Base-by-base conservation (phyloP, 2,329 filamentous ascomycete genomes). In the Sporothrix globosa region DNA sequence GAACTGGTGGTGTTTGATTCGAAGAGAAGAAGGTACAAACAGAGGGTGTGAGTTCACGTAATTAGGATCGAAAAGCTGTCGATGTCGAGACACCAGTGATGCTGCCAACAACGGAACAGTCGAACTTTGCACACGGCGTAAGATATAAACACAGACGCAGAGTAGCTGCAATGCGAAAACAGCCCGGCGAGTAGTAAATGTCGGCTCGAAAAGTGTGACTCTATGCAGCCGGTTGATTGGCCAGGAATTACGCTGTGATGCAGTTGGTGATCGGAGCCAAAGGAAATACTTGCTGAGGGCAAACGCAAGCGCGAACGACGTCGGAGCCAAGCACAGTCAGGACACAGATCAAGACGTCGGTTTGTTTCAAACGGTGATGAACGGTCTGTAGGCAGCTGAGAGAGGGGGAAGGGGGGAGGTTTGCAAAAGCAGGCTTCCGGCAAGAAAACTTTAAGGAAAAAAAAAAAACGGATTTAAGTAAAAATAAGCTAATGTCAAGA, bases 241-340 rank as follows among this genome's bases (percentile, higher is more conserved):
- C 21, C 9, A 19, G 17, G 7, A 24, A 34, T 7, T 34, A 34
- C 5, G 34, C 41, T 17, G 67, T 30, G 24, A 39, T 39, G 63
- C 34, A 50, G 48, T 53, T 67, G 48, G 63, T 67, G 63, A 67
- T 67, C 27, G 63, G 19, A 52, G 10, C 30, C 44, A 41, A 50
- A 6, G 24, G 19, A 21, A 21, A 11, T 14, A 10, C 19, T 19
- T 44, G n/a, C 11, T 61, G 34, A n/a, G 10, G 39, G n/a, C 14
- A 19, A 46, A 63, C 19, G 41, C 39, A 44, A 63, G 58, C 58
- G 39, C n/a, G 19, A 34, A n/a, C 56, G 52, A 27, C 27, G 27
- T 30, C 27, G 27, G 3, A 30, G 27, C 27, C 3, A 30, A 4
- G 27, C 27, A 4, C 34, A 34, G 7, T 34, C 34, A 34, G 34